Percentiles rank a stretch among this genome's conserved stretches.
phyloP scores from a whole-genome alignment of 345 rosid genomes.

The Eucalyptus grandis region DNA sequence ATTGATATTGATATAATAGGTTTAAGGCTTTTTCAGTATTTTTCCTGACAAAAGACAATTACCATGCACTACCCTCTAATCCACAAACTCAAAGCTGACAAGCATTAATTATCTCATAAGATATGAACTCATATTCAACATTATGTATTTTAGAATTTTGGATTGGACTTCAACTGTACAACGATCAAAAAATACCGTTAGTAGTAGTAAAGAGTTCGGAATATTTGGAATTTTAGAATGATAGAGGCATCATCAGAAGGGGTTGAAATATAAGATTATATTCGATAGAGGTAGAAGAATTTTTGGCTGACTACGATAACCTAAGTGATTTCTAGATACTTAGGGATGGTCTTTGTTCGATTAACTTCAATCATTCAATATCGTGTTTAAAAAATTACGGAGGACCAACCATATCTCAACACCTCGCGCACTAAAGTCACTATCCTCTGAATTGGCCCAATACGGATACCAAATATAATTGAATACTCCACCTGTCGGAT shows the following conservation, averaged over 20 bases:
- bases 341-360: neutral
- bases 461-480: neutral
- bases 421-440: neutral
- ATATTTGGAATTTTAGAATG: neutral
- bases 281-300: neutral
- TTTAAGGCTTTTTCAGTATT: too few relatives aligned
- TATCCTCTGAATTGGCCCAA: neutral
- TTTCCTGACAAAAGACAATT: too few relatives aligned
- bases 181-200: neutral
- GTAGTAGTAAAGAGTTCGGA: neutral
- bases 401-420: too few relatives aligned
- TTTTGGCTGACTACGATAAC: neutral
- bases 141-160: neutral
- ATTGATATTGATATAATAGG: too few relatives aligned
- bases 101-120: neutral
- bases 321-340: neutral
- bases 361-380: too few relatives aligned
- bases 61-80: too few relatives aligned
- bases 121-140: neutral
- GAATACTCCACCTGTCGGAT: neutral
- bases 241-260: neutral
- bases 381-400: too few relatives aligned
- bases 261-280: neutral
- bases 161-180: neutral
- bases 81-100: too few relatives aligned